A percentile compares a stretch with the other conserved stretches of the same genome.
phyloP scores from a whole-genome alignment of 192 early-diverging fungal genomes.

The Entophlyctis luteolus region DNA sequence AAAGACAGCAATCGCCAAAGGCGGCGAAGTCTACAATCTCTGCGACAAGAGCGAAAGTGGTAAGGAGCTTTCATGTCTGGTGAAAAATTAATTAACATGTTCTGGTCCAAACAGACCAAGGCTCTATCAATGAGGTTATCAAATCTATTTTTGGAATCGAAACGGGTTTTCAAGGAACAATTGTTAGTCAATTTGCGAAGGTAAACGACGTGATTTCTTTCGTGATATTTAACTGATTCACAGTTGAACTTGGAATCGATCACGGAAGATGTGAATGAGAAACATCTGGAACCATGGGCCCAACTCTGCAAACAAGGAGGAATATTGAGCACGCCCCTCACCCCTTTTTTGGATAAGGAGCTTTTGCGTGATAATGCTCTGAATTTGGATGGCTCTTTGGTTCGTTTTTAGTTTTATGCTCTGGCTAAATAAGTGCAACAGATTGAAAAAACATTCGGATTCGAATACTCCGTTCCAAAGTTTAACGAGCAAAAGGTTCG shows the following conservation, averaged over 20 bases:
- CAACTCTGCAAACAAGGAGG: constrained; percentile 68
- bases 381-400: constrained; percentile 76
- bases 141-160: constrained; percentile 72
- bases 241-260: constrained; percentile 79
- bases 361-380: constrained; percentile 81
- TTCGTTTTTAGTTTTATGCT: constrained; percentile 10
- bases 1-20: constrained; percentile 30
- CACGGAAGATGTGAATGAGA: constrained; percentile 91
- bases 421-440: constrained; percentile 1
- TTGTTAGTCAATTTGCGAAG: constrained; percentile 75
- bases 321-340: constrained; percentile 78
- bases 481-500: constrained; percentile 64
- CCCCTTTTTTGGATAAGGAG: constrained; percentile 91
- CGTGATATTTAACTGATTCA: not conserved
- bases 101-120: constrained; percentile 60
- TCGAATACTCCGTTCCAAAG: constrained; percentile 64
- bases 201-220: constrained; percentile 34
- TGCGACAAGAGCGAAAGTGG: constrained; percentile 84
- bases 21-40: constrained; percentile 71
- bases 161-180: constrained; percentile 77
- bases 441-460: constrained; percentile 66
- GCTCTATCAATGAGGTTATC: constrained; percentile 68
- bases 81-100: not conserved
- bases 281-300: constrained; percentile 89
- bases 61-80: constrained; percentile 30